Conservation (phyloP, 352 stramenopile species). For the Pythium chondricola region DNA sequence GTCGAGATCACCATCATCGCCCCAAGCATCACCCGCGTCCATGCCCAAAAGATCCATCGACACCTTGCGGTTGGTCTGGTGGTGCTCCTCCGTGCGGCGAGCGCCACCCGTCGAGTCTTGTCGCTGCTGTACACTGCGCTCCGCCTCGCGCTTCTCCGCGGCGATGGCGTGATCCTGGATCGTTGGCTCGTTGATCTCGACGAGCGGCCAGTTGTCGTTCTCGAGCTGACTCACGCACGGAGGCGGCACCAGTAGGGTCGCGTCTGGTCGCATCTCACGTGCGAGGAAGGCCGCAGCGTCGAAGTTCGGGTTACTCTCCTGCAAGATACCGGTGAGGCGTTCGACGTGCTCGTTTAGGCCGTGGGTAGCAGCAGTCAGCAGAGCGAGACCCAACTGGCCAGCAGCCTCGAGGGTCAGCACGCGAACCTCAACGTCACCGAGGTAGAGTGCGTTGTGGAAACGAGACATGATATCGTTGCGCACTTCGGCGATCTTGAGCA, state of each 20-base stretch:
- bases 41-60: slow-evolving; percentile 72
- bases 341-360: slow-evolving; percentile 93
- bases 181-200: slow-evolving; percentile 91
- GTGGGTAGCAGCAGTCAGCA: slow-evolving; percentile 95
- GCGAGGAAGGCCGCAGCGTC: slow-evolving; percentile 59
- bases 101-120: slow-evolving; percentile 28
- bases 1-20: slow-evolving; percentile 83
- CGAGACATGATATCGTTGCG: slow-evolving; percentile 97
- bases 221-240: slow-evolving; percentile 90
- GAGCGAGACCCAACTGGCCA: slow-evolving; percentile 94
- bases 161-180: slow-evolving; percentile 80
- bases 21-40: slow-evolving; percentile 72
- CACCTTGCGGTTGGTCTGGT: slow-evolving; percentile 36
- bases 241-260: slow-evolving; percentile 89
- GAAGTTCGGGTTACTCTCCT: slow-evolving; percentile 85
- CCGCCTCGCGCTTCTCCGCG: slow-evolving; percentile 72
- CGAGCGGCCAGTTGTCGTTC: slow-evolving; percentile 96
- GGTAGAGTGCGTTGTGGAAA: slow-evolving; percentile 98
- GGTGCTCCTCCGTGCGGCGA: slow-evolving; percentile 34
- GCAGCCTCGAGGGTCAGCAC: slow-evolving; percentile 94
- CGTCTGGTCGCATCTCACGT: slow-evolving; percentile 57
- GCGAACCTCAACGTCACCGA: slow-evolving; percentile 95
- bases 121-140: slow-evolving; percentile 52
- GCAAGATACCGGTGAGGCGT: slow-evolving; percentile 88
- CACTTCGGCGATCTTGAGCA: slow-evolving; percentile 99